phyloP scores from a whole-genome alignment of 1,284 basidiomycete genomes.

The Trametes versicolor region DNA sequence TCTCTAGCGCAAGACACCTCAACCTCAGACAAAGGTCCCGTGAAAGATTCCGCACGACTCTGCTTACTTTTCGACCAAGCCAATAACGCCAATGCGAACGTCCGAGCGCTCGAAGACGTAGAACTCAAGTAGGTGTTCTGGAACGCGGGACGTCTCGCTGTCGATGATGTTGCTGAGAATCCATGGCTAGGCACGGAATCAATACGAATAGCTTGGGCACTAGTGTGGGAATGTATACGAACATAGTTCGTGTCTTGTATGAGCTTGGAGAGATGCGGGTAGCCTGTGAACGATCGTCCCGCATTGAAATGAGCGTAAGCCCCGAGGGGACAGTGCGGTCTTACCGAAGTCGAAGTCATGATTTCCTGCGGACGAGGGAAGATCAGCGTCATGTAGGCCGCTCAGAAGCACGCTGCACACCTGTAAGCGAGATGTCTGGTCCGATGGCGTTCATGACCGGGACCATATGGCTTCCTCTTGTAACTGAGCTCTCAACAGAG shows the following conservation, averaged over 20 bases:
- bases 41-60: background rate
- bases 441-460: constrained; percentile 82
- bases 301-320: background rate
- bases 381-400: background rate
- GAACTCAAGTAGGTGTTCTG: constrained; percentile 66
- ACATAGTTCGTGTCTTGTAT: constrained; percentile 76
- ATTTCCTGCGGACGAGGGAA: constrained; percentile 61
- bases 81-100: constrained; percentile 80
- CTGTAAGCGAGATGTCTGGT: constrained; percentile 75
- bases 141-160: constrained; percentile 63
- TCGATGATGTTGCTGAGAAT: constrained; percentile 82
- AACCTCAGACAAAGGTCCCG: background rate
- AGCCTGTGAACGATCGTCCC: constrained; percentile 57
- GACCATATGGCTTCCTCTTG: constrained; percentile 93
- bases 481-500: constrained; percentile 88
- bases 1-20: constrained; percentile 54
- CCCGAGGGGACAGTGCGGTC: constrained; percentile 13
- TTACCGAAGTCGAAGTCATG: constrained; percentile 85
- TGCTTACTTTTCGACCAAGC: constrained; percentile 82
- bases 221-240: constrained; percentile 45
- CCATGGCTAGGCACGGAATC: constrained; percentile 63
- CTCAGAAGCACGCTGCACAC: constrained; percentile 46
- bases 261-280: constrained; percentile 82
- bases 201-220: background rate
- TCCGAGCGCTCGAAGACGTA: constrained; percentile 73